Base-by-base conservation (phyloP, 2,329 filamentous ascomycete genomes). In the Trichoderma breve region DNA sequence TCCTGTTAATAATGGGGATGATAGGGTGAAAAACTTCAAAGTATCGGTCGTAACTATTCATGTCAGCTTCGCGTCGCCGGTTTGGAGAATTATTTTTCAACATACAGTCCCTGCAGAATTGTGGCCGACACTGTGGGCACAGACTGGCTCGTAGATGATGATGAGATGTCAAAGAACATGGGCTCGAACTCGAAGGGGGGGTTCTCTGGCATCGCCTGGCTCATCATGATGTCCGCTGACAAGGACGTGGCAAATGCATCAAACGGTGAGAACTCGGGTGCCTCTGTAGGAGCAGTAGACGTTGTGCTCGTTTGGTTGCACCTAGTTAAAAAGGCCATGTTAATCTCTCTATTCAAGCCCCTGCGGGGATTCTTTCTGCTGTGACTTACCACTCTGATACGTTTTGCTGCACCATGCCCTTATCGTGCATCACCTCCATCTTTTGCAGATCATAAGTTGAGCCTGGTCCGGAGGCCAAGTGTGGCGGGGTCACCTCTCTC, bases 21-120 rank as follows among this genome's bases (percentile, higher is more conserved):
- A 65, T 51, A 4, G 71, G 71, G 26, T 70, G 36, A 24, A 72
- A 72, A 18, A 72, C 21, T 14, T 70, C 66, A 28, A 72, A 72
- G n/a, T 53, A 72, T 47, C 47, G 60, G 30, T 55, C 60, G 28
- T 72, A 61, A 24, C 71, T 71, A 32, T 51, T 43, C 39, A 15
- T 6, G 15, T 43, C 7, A 69, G 24, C 28, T 32, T 18, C 12
- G 14, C 11, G 53, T 11, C 5, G 26, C 11, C 12, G 12, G 7
- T 9, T 7, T n/a, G 4, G 6, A 3, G 8, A 8, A 32, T 32
- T 2, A 4, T 5, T 24, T 24, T 15, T 11, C 43, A 21, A 69
- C 53, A 3, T 43, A 72, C 43, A 68, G 64, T 24, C 28, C 32
- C 36, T 47, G 36, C 6, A 60, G 26, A 11, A 62, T 51, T n/a